Conservation (phyloP, 139 green algal species). For the Dunaliella primolecta region DNA sequence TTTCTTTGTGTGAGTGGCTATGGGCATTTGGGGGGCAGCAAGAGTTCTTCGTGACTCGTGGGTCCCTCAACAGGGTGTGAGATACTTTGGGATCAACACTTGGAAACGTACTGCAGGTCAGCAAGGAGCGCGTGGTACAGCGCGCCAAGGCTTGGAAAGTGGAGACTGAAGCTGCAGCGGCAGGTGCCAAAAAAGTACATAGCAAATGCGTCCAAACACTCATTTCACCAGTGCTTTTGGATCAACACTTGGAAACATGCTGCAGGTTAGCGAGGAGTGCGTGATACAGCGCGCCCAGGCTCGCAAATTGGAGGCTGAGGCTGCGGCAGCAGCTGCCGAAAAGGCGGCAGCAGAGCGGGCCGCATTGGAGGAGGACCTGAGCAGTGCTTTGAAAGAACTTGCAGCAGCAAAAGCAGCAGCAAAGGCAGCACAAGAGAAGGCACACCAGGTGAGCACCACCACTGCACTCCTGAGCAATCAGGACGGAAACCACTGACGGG, state of each 20-base stretch:
- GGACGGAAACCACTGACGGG: too few relatives aligned
- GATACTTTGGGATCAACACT: too few relatives aligned
- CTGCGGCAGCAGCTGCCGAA: neutral
- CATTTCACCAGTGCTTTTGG: too few relatives aligned
- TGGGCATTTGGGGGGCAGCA: too few relatives aligned
- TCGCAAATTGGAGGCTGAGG: neutral
- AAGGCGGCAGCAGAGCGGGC: neutral
- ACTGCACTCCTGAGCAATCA: too few relatives aligned
- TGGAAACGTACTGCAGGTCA: neutral
- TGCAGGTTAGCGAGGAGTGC: neutral
- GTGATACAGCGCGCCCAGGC: neutral
- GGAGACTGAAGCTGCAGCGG: neutral
- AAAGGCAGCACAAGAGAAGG: neutral
- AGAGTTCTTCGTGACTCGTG: too few relatives aligned
- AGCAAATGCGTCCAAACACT: too few relatives aligned
- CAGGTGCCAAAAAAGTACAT: neutral
- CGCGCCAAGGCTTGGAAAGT: neutral
- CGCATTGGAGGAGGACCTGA: neutral
- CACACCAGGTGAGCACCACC: neutral
- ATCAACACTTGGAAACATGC: neutral
- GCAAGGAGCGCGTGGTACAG: neutral
- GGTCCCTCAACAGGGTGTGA: too few relatives aligned
- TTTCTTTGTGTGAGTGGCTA: too few relatives aligned
- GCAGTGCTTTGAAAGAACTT: neutral
- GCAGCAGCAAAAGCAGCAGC: neutral